phyloP scores from a whole-genome alignment of 1,284 basidiomycete genomes.

The Tilletia walkeri region DNA sequence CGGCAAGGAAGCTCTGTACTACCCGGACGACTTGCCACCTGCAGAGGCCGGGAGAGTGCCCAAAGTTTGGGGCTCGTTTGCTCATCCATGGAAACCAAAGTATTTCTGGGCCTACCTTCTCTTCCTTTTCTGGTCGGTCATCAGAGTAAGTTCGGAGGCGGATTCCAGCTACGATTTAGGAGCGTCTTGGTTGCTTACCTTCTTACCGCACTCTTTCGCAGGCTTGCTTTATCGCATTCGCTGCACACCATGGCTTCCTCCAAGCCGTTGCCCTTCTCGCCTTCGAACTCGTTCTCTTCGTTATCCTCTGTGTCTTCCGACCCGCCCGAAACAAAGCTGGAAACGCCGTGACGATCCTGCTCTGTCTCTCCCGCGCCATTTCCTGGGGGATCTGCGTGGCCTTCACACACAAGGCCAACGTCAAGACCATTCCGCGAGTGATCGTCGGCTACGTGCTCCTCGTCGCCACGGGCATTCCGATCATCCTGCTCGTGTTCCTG shows the following conservation, averaged over 20 bases:
- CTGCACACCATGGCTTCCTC: conserved; percentile 33
- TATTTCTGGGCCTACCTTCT: conserved; percentile 48
- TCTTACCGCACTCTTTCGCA: not conserved
- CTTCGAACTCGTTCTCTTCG: conserved; percentile 47
- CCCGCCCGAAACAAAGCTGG: conserved; percentile 45
- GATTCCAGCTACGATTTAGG: no score
- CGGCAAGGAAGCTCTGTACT: conserved; percentile 36
- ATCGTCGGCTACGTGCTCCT: conserved; percentile 51
- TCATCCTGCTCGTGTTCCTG: conserved; percentile 47
- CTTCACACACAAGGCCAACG: conserved; percentile 40
- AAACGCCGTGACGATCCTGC: conserved; percentile 48
- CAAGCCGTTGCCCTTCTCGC: conserved; percentile 50
- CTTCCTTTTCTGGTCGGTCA: conserved; percentile 40
- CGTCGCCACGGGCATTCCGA: conserved; percentile 44
- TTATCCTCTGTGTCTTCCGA: conserved; percentile 39
- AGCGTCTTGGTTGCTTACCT: no score
- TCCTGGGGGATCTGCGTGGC: conserved; percentile 48
- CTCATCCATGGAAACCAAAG: conserved; percentile 40
- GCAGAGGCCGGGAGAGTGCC: conserved; percentile 17
- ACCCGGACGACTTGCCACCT: conserved; percentile 24
- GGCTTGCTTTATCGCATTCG: conserved; percentile 47
- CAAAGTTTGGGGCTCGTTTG: conserved; percentile 38
- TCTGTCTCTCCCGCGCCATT: conserved; percentile 42
- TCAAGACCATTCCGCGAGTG: conserved; percentile 50
- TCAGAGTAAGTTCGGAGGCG: conserved; percentile 20